phyloP scores from a whole-genome alignment of 139 green algal genomes.

The Zygnema circumcarinatum region DNA sequence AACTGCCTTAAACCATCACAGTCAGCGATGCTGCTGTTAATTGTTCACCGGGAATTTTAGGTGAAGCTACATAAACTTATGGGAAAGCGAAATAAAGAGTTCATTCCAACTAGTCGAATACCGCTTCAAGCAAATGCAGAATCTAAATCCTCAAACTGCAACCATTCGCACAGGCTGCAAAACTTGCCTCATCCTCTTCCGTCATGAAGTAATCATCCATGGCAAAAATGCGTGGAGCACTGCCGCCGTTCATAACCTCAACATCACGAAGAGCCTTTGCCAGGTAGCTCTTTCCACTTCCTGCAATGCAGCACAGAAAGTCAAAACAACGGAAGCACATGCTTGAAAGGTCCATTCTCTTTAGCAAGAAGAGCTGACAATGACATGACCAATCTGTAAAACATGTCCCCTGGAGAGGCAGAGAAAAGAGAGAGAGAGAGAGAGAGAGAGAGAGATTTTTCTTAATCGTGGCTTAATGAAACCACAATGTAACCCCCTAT shows the following conservation, averaged over 20 bases:
- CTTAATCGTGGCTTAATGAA: neutral
- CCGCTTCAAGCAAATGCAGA: too few relatives aligned
- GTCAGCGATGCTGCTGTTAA: too few relatives aligned
- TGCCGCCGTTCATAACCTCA: slow-evolving; percentile 70
- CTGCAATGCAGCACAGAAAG: slow-evolving; percentile 58
- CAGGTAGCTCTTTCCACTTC: slow-evolving; percentile 80
- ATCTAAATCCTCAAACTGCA: too few relatives aligned
- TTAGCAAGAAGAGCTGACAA: neutral
- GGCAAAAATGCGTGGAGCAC: slow-evolving; percentile 75
- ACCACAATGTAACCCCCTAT: neutral
- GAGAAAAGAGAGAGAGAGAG: neutral
- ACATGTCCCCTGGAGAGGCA: neutral
- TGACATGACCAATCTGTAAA: neutral
- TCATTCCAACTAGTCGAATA: too few relatives aligned
- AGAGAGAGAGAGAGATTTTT: too few relatives aligned
- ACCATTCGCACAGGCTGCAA: too few relatives aligned
- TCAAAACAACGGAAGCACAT: neutral
- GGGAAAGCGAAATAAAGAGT: too few relatives aligned
- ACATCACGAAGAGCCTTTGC: slow-evolving; percentile 71
- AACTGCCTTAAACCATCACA: too few relatives aligned
- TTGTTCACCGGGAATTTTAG: too few relatives aligned
- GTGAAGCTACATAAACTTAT: too few relatives aligned
- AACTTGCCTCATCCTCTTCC: slow-evolving; percentile 18
- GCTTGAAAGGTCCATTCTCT: neutral
- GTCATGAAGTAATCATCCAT: slow-evolving; percentile 86